Evolutionary conservation across 371 early-diverging fungal species (phyloP).

Genomic region (Saksenaea oblongispora): DNA sequence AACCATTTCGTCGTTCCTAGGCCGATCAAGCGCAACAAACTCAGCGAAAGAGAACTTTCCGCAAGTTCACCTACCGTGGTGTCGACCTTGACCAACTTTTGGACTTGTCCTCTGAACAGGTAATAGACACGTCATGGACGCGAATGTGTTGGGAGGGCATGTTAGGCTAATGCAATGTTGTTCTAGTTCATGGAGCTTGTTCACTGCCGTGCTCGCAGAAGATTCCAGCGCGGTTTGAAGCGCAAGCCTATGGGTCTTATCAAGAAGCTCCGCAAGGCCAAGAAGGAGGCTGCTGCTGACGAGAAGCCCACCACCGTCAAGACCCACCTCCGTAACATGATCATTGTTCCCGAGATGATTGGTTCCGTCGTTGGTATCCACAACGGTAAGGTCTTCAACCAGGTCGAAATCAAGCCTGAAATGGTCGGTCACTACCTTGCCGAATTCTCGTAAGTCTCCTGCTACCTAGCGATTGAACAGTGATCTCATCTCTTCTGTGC

Average conservation of each 20-base stretch:
- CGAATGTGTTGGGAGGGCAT: background rate
- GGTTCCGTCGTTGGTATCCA: constrained; percentile 95
- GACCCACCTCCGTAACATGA: constrained; percentile 98
- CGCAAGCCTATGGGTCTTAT: constrained; percentile 95
- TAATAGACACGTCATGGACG: constrained; percentile 16
- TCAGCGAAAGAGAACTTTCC: constrained; percentile 95
- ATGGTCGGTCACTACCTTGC: constrained; percentile 98
- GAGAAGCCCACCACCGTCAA: constrained; percentile 96
- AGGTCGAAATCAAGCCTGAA: constrained; percentile 98
- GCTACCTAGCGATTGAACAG: background rate
- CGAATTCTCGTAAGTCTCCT: constrained; percentile 63
- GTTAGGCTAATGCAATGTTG: background rate
- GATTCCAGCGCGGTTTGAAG: constrained; percentile 97
- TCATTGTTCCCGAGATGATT: constrained; percentile 98
- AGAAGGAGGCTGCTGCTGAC: constrained; percentile 82
- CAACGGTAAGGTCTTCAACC: constrained; percentile 98
- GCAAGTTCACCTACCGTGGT: constrained; percentile 99
- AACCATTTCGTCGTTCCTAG: constrained; percentile 16
- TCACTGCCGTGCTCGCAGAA: constrained; percentile 94
- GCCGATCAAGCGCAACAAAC: constrained; percentile 51
- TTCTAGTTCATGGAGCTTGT: constrained; percentile 88
- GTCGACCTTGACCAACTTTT: constrained; percentile 91
- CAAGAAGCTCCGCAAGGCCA: constrained; percentile 95
- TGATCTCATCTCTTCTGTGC: background rate
- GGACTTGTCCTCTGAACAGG: constrained; percentile 91